Evolutionary conservation across 2,329 filamentous ascomycete genomes (phyloP).

Genomic region (Apiospora phragmitis): DNA sequence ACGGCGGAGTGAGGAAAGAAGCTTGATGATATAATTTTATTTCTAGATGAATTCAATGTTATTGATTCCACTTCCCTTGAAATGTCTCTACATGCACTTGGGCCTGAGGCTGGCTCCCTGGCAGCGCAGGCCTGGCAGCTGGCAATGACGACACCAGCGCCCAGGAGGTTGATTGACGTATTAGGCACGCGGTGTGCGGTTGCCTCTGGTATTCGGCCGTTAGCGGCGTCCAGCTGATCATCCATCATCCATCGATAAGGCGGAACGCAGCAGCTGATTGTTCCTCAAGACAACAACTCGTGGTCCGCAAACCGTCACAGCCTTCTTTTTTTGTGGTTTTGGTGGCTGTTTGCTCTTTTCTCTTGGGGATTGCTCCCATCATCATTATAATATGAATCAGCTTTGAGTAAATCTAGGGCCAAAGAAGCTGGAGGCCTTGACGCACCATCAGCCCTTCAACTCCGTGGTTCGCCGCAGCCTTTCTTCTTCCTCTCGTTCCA

Average conservation of each 20-base stretch:
- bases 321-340: neutral
- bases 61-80: neutral
- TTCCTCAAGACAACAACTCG: slow-evolving; percentile 9
- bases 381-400: neutral
- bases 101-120: neutral
- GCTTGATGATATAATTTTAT: neutral
- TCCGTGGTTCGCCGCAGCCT: neutral
- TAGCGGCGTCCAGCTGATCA: slow-evolving; percentile 13
- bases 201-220: slow-evolving; percentile 8
- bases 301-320: neutral
- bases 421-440: slow-evolving; percentile 3
- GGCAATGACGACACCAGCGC: slow-evolving; percentile 4
- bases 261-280: slow-evolving; percentile 14
- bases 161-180: neutral
- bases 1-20: neutral
- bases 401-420: neutral
- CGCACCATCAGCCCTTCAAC: neutral
- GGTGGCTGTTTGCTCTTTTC: neutral
- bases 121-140: neutral
- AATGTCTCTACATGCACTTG: neutral
- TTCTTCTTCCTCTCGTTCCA: neutral
- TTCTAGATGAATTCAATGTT: too few species aligned
- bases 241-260: neutral
- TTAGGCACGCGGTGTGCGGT: slow-evolving; percentile 14
- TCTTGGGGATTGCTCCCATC: neutral